These are phyloP conservation scores for Serendipita sp. DNA, from an alignment of 768 basidiomycete species.

Conservation along the genomic window DNA sequence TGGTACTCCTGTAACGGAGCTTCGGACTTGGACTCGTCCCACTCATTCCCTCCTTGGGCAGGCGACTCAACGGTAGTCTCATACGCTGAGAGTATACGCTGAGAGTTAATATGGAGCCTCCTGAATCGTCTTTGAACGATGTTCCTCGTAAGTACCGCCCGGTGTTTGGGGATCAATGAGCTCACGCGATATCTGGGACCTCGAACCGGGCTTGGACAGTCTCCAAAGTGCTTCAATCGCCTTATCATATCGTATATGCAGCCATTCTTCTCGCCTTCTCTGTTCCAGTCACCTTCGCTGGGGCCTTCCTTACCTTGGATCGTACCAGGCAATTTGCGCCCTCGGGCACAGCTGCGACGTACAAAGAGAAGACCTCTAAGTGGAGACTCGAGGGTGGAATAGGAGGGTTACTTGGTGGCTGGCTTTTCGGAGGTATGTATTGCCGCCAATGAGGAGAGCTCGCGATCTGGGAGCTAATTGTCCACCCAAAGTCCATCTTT, in stretches of 20 bases:
- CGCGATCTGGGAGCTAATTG: conserved; percentile 5
- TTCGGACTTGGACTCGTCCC: not conserved
- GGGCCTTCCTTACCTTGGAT: conserved; percentile 56
- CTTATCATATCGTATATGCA: conserved; percentile 39
- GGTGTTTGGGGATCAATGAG: not conserved
- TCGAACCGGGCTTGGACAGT: not conserved
- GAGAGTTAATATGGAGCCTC: not conserved
- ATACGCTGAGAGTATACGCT: not conserved
- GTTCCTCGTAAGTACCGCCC: not conserved
- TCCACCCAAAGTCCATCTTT: conserved; percentile 31
- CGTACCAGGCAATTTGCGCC: conserved; percentile 47
- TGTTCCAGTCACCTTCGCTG: conserved; percentile 41
- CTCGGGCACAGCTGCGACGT: conserved; percentile 6
- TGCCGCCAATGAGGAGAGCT: not conserved
- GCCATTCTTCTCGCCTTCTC: conserved; percentile 47
- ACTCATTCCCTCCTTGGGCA: not conserved
- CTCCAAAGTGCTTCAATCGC: conserved; percentile 9
- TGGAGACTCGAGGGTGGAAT: conserved; percentile 43
- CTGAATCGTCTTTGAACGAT: not conserved
- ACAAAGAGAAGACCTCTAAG: conserved; percentile 17
- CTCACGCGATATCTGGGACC: not conserved
- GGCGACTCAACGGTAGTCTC: not conserved
- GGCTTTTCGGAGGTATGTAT: conserved; percentile 40
- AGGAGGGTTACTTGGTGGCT: conserved; percentile 45
- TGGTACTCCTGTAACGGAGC: too few species aligned